Evolutionary conservation across 78 protist genomes (phyloP).

Genomic region (Chrysochromulina parva): DNA sequence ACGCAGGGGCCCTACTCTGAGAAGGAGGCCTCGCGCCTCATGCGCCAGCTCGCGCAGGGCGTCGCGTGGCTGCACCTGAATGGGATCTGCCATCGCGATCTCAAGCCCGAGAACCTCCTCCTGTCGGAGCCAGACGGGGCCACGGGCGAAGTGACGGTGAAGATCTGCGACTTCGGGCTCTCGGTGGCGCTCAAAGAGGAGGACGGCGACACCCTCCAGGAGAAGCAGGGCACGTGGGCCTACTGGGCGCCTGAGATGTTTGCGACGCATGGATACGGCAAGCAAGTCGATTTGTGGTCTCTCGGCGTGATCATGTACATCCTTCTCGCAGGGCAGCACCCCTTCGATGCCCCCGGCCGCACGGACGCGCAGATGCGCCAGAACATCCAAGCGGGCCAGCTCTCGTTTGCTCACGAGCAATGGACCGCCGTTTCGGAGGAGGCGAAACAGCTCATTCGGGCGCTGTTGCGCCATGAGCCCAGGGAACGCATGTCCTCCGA

Average conservation of each 20-base stretch:
- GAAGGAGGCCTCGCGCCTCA: neutral
- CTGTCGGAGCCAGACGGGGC: neutral
- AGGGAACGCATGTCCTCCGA: constrained; percentile 45
- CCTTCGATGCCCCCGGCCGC: neutral
- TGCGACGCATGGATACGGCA: neutral
- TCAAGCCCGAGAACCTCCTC: constrained; percentile 18
- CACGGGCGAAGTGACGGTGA: neutral
- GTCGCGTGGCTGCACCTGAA: too few relatives aligned
- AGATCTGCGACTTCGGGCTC: neutral
- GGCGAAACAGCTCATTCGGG: constrained; percentile 48
- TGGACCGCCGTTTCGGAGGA: neutral
- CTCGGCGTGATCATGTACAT: constrained; percentile 39
- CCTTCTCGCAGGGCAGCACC: neutral
- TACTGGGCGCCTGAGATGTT: constrained; percentile 54
- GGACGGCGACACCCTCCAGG: neutral
- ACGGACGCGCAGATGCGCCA: neutral
- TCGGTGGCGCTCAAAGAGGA: neutral
- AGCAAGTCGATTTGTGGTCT: constrained; percentile 46
- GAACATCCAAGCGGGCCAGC: neutral
- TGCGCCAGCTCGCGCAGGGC: neutral
- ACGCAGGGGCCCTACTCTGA: neutral
- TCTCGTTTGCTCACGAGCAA: neutral
- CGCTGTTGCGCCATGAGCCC: constrained; percentile 52
- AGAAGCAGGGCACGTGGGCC: constrained; percentile 32
- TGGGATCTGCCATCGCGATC: neutral